Percentiles rank a stretch among this genome's conserved stretches.
phyloP scores from a whole-genome alignment of 345 rosid genomes.

The Laguncularia racemosa region DNA sequence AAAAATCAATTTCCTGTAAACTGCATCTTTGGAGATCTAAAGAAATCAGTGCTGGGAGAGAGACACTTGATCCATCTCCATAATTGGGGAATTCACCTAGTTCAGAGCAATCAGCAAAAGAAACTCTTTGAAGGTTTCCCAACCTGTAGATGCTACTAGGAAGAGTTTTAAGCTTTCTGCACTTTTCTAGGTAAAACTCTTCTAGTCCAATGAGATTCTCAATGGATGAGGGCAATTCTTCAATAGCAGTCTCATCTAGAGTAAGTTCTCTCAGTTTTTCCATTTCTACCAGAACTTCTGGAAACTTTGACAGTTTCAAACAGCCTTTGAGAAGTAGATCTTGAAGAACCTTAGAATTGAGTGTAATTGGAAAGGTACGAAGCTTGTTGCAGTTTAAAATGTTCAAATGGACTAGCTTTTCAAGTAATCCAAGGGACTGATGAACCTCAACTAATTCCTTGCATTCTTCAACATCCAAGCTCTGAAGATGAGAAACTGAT shows the following conservation, averaged over 20 bases:
- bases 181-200: neutral
- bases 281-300: neutral
- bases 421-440: constrained; percentile 8
- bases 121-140: neutral
- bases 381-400: constrained; percentile 12
- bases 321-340: constrained; percentile 6
- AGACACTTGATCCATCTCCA: neutral
- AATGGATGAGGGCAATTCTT: constrained; percentile 5
- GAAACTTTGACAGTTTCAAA: constrained; percentile 9
- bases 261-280: neutral
- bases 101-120: neutral
- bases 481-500: constrained; percentile 1
- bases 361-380: constrained; percentile 3
- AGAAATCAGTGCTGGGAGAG: neutral
- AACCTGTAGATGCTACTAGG: constrained; percentile 4
- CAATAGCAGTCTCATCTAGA: neutral
- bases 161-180: neutral
- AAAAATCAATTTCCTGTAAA: neutral
- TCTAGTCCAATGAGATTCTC: neutral
- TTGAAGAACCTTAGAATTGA: constrained; percentile 4
- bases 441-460: constrained; percentile 7
- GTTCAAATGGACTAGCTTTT: neutral
- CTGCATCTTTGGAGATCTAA: neutral
- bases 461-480: constrained; percentile 6
- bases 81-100: neutral